These are phyloP conservation scores for Amoebophrya sp. DNA, from an alignment of 169 alveolate genomes.

Conservation along the genomic window DNA sequence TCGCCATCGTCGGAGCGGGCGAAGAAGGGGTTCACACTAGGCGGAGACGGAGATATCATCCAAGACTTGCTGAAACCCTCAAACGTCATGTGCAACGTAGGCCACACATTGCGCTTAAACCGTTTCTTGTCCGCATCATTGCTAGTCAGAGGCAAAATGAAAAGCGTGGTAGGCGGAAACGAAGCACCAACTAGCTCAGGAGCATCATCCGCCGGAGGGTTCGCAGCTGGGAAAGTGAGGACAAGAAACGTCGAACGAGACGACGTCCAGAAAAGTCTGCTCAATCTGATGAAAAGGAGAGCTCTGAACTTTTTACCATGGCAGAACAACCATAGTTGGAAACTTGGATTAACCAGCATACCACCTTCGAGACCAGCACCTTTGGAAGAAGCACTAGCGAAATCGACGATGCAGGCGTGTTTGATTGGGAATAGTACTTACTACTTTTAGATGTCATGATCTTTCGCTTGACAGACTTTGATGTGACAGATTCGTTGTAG, in stretches of 20 bases:
- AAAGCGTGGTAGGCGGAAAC: no score
- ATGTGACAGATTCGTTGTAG: neutral
- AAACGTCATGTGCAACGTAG: constrained; percentile 32
- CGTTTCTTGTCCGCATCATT: constrained; percentile 9
- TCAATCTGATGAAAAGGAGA: neutral
- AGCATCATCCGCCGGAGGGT: no score
- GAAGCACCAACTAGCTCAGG: no score
- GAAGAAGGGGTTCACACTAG: constrained; percentile 2
- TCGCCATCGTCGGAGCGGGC: neutral
- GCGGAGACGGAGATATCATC: neutral
- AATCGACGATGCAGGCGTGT: neutral
- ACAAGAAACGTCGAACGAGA: constrained; percentile 17
- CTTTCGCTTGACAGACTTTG: neutral
- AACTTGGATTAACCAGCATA: neutral
- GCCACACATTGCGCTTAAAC: constrained; percentile 28
- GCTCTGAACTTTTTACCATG: neutral
- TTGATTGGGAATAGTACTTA: neutral
- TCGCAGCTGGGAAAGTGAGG: no score
- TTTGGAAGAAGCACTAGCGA: neutral
- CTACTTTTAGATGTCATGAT: neutral
- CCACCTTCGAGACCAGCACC: neutral
- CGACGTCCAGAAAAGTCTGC: neutral
- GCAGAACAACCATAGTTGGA: neutral
- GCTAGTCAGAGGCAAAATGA: neutral
- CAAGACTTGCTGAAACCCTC: neutral